phyloP scores from a whole-genome alignment of 768 basidiomycete genomes.

The Galerina sulciceps region DNA sequence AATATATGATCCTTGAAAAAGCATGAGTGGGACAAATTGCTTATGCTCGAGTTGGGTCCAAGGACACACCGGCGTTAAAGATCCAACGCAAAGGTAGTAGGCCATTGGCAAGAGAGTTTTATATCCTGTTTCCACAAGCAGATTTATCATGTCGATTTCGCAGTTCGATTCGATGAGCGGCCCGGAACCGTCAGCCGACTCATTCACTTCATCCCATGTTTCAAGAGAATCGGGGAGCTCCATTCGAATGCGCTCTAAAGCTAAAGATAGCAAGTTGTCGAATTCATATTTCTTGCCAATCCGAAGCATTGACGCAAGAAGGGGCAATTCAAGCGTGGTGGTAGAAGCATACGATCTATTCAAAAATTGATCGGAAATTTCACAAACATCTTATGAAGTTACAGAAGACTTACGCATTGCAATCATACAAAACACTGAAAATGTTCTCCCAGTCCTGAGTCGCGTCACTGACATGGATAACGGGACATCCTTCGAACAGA shows the following conservation, averaged over 20 bases:
- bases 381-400: neutral
- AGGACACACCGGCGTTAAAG: too few relatives aligned
- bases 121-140: too few relatives aligned
- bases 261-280: neutral
- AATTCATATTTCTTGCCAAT: constrained; percentile 6
- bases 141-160: too few relatives aligned
- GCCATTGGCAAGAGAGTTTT: too few relatives aligned
- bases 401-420: neutral
- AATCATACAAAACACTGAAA: neutral
- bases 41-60: too few relatives aligned
- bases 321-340: neutral
- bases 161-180: too few relatives aligned
- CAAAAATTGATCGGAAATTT: too few relatives aligned
- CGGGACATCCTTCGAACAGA: neutral
- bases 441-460: neutral
- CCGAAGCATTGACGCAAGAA: constrained; percentile 1
- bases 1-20: too few relatives aligned
- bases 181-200: too few relatives aligned
- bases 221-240: neutral
- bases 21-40: too few relatives aligned
- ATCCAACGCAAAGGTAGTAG: too few relatives aligned
- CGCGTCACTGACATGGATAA: neutral
- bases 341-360: neutral
- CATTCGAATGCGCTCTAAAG: neutral
- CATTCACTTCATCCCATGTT: neutral